Evolutionary conservation across 352 stramenopile genomes (phyloP).

Genomic region (Phytophthora citrophthora): DNA sequence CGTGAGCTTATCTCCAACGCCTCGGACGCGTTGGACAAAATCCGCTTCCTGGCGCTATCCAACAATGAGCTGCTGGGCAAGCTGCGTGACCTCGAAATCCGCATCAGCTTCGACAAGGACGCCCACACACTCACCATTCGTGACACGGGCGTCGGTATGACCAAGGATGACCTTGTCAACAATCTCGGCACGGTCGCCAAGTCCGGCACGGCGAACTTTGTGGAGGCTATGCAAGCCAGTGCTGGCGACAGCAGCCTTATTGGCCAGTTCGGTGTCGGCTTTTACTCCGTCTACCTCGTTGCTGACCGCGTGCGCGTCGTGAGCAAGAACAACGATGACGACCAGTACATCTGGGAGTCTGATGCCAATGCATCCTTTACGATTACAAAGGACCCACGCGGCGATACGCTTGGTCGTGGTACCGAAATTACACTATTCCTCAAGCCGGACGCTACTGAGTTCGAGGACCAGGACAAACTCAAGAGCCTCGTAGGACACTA

Average conservation of each 20-base stretch:
- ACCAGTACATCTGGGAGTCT: constrained; percentile 99
- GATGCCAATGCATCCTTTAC: constrained; percentile 97
- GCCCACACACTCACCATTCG: constrained; percentile 97
- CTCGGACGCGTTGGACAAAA: constrained; percentile 99
- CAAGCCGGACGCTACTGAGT: constrained; percentile 98
- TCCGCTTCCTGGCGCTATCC: constrained; percentile 97
- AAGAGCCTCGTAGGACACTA: constrained; percentile 97
- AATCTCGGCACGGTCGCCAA: constrained; percentile 98
- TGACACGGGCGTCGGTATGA: constrained; percentile 99
- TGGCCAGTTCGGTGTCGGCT: constrained; percentile 99
- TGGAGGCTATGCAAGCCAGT: constrained; percentile 94
- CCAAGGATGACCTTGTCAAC: constrained; percentile 96
- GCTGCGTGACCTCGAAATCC: constrained; percentile 95
- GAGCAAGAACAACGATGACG: constrained; percentile 97
- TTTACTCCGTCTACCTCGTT: constrained; percentile 99
- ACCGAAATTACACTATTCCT: constrained; percentile 99
- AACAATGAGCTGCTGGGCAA: constrained; percentile 80
- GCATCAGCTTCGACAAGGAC: constrained; percentile 96
- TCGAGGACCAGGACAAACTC: constrained; percentile 94
- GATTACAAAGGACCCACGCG: constrained; percentile 95
- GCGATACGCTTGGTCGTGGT: constrained; percentile 95
- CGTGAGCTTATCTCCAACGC: constrained; percentile 99
- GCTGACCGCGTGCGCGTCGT: constrained; percentile 96
- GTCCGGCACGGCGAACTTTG: constrained; percentile 98
- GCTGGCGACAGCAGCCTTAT: constrained; percentile 96